phyloP scores from a whole-genome alignment of 495 filamentous ascomycete genomes.

The Penicillium paradoxum region DNA sequence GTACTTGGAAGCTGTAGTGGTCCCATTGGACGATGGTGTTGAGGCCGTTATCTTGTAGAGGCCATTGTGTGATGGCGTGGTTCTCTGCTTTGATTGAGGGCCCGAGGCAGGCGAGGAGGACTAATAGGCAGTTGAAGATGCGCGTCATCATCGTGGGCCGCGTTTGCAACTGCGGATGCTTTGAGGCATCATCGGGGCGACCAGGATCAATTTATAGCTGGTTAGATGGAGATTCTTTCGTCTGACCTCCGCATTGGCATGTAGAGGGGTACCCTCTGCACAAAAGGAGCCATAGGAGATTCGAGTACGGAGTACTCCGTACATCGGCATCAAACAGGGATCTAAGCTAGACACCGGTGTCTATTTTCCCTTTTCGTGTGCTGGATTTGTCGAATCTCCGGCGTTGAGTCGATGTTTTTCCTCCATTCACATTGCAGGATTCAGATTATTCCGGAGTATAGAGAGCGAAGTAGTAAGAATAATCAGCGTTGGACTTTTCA shows the following conservation, averaged over 20 bases:
- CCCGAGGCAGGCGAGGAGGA: slow-evolving; percentile 17
- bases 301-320: background rate
- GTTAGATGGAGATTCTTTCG: background rate
- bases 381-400: slow-evolving; percentile 6
- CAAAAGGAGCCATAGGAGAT: background rate
- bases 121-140: slow-evolving; percentile 11
- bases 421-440: slow-evolving; percentile 16
- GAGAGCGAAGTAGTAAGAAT: background rate
- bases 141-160: slow-evolving; percentile 7
- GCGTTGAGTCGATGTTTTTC: slow-evolving; percentile 14
- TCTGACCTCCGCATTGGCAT: background rate
- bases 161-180: background rate
- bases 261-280: background rate
- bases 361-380: slow-evolving; percentile 1
- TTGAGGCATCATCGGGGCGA: background rate
- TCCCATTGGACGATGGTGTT: slow-evolving; percentile 52
- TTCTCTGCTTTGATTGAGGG: slow-evolving; percentile 15
- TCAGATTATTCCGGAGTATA: background rate
- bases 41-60: slow-evolving; percentile 45
- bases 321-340: background rate
- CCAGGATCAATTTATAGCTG: background rate
- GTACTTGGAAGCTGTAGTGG: slow-evolving; percentile 54
- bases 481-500: slow-evolving; percentile 5
- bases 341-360: slow-evolving; percentile 8
- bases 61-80: slow-evolving; percentile 34